These are phyloP conservation scores for Geosmithia putterillii DNA, from an alignment of 2,329 filamentous ascomycete species.

Conservation along the genomic window DNA sequence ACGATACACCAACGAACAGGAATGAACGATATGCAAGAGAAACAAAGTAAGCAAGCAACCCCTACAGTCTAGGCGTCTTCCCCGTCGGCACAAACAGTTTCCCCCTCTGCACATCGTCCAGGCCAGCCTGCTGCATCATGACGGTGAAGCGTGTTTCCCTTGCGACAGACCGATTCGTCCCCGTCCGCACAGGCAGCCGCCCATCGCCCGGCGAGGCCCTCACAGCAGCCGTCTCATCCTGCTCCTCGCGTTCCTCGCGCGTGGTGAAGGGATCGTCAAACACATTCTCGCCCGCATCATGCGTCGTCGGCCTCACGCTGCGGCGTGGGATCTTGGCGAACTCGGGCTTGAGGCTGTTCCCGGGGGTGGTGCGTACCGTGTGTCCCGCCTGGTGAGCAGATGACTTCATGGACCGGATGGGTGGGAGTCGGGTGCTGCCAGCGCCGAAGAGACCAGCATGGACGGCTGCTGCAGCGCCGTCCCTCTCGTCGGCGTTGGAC, in stretches of 20 bases:
- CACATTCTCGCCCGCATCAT: conserved; percentile 31
- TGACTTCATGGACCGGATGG: conserved; percentile 26
- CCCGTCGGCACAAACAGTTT: conserved; percentile 26
- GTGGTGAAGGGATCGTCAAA: conserved; percentile 33
- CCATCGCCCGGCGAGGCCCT: no score
- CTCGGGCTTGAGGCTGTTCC: conserved; percentile 15
- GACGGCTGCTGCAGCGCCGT: conserved; percentile 4
- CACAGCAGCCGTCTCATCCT: conserved; percentile 6
- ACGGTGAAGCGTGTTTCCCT: conserved; percentile 38
- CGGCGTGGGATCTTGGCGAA: not conserved
- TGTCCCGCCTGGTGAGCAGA: no score
- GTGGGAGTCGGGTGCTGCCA: conserved; percentile 13
- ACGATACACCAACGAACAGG: conserved; percentile 1
- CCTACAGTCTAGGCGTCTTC: conserved; percentile 17
- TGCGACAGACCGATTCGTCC: not conserved
- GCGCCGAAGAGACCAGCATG: conserved; percentile 8
- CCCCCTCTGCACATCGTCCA: conserved; percentile 27
- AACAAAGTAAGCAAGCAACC: not conserved
- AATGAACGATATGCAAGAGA: conserved; percentile 2
- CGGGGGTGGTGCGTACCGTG: conserved; percentile 9
- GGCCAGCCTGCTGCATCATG: conserved; percentile 35
- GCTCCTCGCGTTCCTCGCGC: conserved; percentile 9
- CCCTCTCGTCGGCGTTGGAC: not conserved
- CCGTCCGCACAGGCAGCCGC: no score
- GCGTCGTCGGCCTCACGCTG: not conserved